Evolutionary conservation across 2,329 filamentous ascomycete species (phyloP).

Genomic region (Sporothrix phasma): DNA sequence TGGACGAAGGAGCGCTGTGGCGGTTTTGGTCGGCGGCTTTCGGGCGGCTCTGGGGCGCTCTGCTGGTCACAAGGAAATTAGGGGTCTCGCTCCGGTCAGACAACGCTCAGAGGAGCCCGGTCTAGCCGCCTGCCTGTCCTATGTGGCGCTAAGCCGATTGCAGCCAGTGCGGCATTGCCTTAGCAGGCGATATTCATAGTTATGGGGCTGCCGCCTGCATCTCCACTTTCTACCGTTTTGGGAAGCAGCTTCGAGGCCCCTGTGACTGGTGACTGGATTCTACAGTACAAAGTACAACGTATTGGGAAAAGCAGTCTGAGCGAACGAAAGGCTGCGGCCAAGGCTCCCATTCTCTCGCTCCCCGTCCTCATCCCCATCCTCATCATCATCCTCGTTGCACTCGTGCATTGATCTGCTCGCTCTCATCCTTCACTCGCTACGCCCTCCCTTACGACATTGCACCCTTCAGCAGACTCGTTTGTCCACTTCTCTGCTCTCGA

Average conservation of each 20-base stretch:
- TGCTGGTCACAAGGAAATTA: neutral
- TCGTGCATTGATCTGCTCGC: neutral
- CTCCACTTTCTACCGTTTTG: slow-evolving; percentile 8
- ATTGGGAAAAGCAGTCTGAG: no score
- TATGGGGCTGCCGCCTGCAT: neutral
- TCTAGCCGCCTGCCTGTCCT: neutral
- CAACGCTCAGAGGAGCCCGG: neutral
- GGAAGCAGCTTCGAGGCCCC: neutral
- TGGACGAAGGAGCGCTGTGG: neutral
- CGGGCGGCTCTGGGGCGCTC: neutral
- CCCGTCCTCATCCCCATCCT: no score
- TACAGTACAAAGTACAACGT: neutral
- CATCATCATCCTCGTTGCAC: no score
- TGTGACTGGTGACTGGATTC: neutral
- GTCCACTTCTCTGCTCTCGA: neutral
- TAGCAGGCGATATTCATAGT: neutral
- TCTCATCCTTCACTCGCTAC: neutral
- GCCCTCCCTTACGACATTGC: no score
- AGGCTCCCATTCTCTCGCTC: neutral
- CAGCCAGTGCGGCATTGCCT: neutral
- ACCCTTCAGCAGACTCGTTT: no score
- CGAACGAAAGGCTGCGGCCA: neutral
- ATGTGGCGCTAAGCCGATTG: slow-evolving; percentile 8
- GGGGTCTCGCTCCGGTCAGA: neutral
- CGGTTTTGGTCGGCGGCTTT: slow-evolving; percentile 1